Evolutionary conservation across 2,329 filamentous ascomycete genomes (phyloP).

Genomic region (Penicillium sp.): DNA sequence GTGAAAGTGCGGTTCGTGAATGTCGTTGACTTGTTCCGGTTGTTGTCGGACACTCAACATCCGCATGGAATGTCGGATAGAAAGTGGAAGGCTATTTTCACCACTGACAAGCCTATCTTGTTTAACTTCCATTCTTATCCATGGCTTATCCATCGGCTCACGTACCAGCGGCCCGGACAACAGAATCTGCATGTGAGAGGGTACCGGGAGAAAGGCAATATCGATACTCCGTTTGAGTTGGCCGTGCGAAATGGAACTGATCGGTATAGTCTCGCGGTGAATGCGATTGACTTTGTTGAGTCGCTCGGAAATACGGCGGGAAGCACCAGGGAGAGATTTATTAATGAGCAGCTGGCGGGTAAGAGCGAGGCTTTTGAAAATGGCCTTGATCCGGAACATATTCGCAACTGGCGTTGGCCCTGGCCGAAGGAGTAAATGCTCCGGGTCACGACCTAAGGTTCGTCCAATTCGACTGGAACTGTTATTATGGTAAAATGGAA

Average conservation of each 20-base stretch:
- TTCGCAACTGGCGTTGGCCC: slow-evolving; percentile 66
- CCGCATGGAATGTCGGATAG: slow-evolving; percentile 66
- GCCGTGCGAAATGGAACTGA: slow-evolving; percentile 75
- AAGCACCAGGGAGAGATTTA: slow-evolving; percentile 59
- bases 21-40: slow-evolving; percentile 74
- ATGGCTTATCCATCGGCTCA: slow-evolving; percentile 72
- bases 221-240: slow-evolving; percentile 74
- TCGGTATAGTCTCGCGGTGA: slow-evolving; percentile 71
- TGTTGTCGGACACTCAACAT: slow-evolving; percentile 66
- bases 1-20: slow-evolving; percentile 77
- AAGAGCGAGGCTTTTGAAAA: slow-evolving; percentile 64
- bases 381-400: slow-evolving; percentile 64
- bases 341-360: slow-evolving; percentile 62
- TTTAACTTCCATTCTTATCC: slow-evolving; percentile 86
- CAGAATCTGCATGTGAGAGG: slow-evolving; percentile 69
- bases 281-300: slow-evolving; percentile 67
- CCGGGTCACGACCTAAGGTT: too few relatives aligned
- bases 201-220: slow-evolving; percentile 80
- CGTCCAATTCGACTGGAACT: too few relatives aligned
- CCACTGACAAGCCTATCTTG: slow-evolving; percentile 65
- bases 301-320: slow-evolving; percentile 61
- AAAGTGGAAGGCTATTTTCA: slow-evolving; percentile 69
- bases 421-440: slow-evolving; percentile 22
- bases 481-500: too few relatives aligned
- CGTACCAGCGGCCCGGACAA: slow-evolving; percentile 69